Conservation (phyloP, 495 filamentous ascomycete genomes). For the Clohesyomyces aquaticus region DNA sequence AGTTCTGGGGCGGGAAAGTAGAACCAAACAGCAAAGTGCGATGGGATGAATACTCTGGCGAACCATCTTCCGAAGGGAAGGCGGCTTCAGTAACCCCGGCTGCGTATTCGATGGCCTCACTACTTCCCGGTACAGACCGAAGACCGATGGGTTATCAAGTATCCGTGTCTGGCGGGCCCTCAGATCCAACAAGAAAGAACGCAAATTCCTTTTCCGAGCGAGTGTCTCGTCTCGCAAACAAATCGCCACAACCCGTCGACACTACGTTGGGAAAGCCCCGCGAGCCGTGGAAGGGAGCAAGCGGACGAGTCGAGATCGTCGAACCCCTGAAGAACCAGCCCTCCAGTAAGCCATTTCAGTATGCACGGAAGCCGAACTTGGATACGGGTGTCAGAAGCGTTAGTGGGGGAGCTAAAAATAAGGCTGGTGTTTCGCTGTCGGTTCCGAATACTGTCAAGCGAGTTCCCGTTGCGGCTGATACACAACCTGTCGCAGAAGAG, state of each 20-base stretch:
- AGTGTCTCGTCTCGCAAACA: background rate
- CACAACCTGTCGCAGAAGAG: conserved; percentile 33
- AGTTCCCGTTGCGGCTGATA: conserved; percentile 30
- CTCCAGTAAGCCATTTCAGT: conserved; percentile 24
- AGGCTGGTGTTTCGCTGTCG: conserved; percentile 24
- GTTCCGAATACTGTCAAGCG: conserved; percentile 23
- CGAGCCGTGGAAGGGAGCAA: conserved; percentile 58
- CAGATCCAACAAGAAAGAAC: conserved; percentile 26
- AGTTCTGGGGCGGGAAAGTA: conserved; percentile 37
- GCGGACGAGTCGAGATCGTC: conserved; percentile 54
- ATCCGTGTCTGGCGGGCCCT: conserved; percentile 40
- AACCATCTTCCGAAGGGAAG: conserved; percentile 51
- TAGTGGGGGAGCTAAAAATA: background rate
- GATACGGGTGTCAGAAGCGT: conserved; percentile 2
- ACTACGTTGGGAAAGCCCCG: conserved; percentile 39
- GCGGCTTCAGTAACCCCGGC: conserved; percentile 40
- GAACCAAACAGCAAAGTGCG: conserved; percentile 40
- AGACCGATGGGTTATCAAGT: conserved; percentile 35
- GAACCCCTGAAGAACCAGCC: conserved; percentile 42
- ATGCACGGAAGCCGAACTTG: conserved; percentile 17
- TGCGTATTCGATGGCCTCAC: conserved; percentile 19
- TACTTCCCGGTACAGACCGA: conserved; percentile 10
- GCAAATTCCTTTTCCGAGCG: conserved; percentile 14
- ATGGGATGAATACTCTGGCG: conserved; percentile 58
- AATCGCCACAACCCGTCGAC: conserved; percentile 33